Evolutionary conservation across 2,329 filamentous ascomycete species (phyloP), one percentile per base, ranked within the genome.

Genomic region (Colletotrichum brevisporum): DNA sequence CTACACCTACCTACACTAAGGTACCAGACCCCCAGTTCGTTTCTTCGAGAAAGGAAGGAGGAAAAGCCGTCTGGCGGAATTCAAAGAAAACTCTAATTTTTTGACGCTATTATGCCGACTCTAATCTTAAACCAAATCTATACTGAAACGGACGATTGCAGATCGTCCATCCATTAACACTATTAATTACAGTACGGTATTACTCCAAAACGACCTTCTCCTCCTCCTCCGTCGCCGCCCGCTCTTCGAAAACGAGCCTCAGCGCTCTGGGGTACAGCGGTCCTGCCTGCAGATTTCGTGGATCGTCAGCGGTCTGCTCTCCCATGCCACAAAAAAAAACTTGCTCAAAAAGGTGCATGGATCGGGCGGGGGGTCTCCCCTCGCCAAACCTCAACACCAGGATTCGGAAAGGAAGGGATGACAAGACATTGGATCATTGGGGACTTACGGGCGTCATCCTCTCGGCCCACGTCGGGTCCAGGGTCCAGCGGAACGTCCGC

Each of bases 371-470:
- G 31, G 21, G 21, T 24, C 21, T 36, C 31, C 10, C 31, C 8
- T 36, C 31, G 31, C 31, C 31, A 36, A 36, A 36, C 43, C 16
- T 21, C 26, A 45, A 51, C 16, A 50, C 47, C 56, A 21, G 39
- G 21, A 62, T 54, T 54, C 27, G 45, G n/a, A n/a, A n/a, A n/a
- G n/a, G n/a, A n/a, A 41, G 3, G 47, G 27, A 41, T n/a, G 48
- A 12, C 31, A 39, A 45, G 26, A 39, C 36, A 24, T 24, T 15
- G 52, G n/a, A 55, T 36, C 13, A 24, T 45, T 2, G 21, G 21
- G 5, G 54, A 72, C 74, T 72, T 73, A 81, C 79, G 45, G 78
- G 75, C 5, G 77, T 80, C 77, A 80, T 78, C 53, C 71, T 73
- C 54, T 73, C 72, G 27, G 70, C 66, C 76, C 77, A 80, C 8